Base-by-base conservation (phyloP, 1,139 yeast genomes). In the Casaregolazyma suthepensis region DNA sequence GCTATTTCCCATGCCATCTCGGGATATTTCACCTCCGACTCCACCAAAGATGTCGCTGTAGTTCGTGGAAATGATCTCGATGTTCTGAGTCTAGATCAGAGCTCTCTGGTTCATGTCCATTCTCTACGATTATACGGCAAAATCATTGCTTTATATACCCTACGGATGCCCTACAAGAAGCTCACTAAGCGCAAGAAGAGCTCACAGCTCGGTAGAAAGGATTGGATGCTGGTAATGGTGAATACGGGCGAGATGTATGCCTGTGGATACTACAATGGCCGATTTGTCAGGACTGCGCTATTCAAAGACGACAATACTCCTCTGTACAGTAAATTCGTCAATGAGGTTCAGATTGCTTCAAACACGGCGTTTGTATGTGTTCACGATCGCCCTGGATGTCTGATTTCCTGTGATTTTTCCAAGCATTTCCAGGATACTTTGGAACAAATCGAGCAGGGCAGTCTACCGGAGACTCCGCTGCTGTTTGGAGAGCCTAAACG, bases 361-460 rank as follows among this genome's bases (percentile, higher is more conserved):
- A 43, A 46, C 20, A 19, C 43, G 10, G 18, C 18, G n/a, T 46
- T 19, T 20, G 5, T 46, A 5, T 17, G 38, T 9, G 31, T 38
- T 3, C 23, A 20, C 15, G 22, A 35, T 26, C 43, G 20, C 2
- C 44, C 44, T 37, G 49, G 49, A 10, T 37, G 37, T 38, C 20
- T 35, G 15, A 20, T 37, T 18, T 23, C 23, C 5, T 29, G 35
- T 13, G 29, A 15, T 22, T 35, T 26, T 12, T 35, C 49, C 19
- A 22, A 15, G 10, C 23, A 46, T n/a, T 4, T 46, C 19, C 23
- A 35, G 10, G 23, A 19, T 9, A 18, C 40, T 13, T 5, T 46
- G 18, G 38, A 42, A 13, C 49, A 46, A 44, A 26, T 46, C 43
- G 49, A 46, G n/a, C 49, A 46, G 19, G 49, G 49, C n/a, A 20